Evolutionary conservation across 2,329 filamentous ascomycete species (phyloP), one percentile per base, ranked within the genome.

Genomic region (Westerdykella ornata): DNA sequence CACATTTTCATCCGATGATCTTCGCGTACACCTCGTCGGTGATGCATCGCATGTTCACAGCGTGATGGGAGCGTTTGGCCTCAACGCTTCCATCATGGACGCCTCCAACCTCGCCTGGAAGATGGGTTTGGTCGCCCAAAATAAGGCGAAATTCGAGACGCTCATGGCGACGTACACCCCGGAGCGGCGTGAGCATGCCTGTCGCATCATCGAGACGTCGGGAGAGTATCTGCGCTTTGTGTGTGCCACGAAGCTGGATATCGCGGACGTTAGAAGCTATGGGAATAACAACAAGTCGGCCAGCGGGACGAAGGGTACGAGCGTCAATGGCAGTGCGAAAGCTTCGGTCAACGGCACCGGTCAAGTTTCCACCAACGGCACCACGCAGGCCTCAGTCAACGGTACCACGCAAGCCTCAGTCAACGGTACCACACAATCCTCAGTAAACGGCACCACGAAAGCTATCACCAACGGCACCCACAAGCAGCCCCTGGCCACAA

Each of bases 61-160:
- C 8, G 59, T 65, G 12, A 53, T 67, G 45, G 63, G 63, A 1
- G 64, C 63, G 1, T 66, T 66, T 36, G 64, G 64, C 8, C 55
- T 66, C 1, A 67, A 67, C 40, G 50, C 60, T 1, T 64, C 63
- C n/a, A 63, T 68, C 36, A 40, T 56, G 7, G 65, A 68, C 39
- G 56, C 59, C 6, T 49, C 56, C 4, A 67, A 67, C 31, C 54
- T 67, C 1, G 49, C 48, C 3, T 67, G 64, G 64, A 67, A 67
- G 41, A 40, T 67, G 12, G 62, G 60, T 12, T 44, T 65, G 46
- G 47, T 31, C 46, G 46, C 22, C 35, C 48, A 39, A 7, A 34
- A 38, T 14, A 34, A 28, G 9, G 62, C 62, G 11, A 39, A 49
- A 11, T 37, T 43, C 4, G 44, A 52, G 7, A 29, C 35, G 3